phyloP scores from a whole-genome alignment of 2,329 filamentous ascomycete genomes.

The Cladosporium velox region DNA sequence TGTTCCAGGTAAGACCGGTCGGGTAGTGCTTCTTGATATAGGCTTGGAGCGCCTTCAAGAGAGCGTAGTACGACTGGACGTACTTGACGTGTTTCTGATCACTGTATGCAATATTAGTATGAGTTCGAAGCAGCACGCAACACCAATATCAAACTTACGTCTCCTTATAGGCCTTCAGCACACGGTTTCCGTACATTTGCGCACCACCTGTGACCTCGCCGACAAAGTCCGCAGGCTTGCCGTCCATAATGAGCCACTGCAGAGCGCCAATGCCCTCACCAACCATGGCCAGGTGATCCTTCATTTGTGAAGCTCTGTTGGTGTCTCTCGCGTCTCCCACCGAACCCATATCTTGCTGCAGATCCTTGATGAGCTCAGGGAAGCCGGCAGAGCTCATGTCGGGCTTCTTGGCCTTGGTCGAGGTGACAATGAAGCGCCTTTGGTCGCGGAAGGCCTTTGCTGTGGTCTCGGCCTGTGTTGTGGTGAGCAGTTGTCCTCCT shows the following conservation, averaged over 20 bases:
- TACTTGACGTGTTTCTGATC: constrained; percentile 81
- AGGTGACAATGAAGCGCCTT: constrained; percentile 82
- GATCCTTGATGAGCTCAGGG: constrained; percentile 79
- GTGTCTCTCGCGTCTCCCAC: constrained; percentile 80
- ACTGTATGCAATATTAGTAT: constrained; percentile 47
- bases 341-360: constrained; percentile 77
- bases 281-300: constrained; percentile 82
- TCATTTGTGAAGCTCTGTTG: constrained; percentile 73
- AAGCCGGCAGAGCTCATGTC: constrained; percentile 69
- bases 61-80: constrained; percentile 87
- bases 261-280: constrained; percentile 87
- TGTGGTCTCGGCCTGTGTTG: constrained; percentile 43
- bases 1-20: constrained; percentile 83
- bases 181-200: constrained; percentile 92
- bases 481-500: neutral
- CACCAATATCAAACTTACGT: constrained; percentile 54
- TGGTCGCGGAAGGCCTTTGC: constrained; percentile 76
- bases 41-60: constrained; percentile 79
- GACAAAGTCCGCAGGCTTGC: constrained; percentile 81
- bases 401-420: constrained; percentile 90
- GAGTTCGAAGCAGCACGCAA: neutral
- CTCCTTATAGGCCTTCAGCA: constrained; percentile 87
- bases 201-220: constrained; percentile 79
- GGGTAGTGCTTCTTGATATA: constrained; percentile 84
- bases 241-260: constrained; percentile 85